Percentiles rank a stretch among this genome's conserved stretches.
Evolutionary conservation across 2,329 filamentous ascomycete species (phyloP).

Genomic region (Alternaria metachromatica): DNA sequence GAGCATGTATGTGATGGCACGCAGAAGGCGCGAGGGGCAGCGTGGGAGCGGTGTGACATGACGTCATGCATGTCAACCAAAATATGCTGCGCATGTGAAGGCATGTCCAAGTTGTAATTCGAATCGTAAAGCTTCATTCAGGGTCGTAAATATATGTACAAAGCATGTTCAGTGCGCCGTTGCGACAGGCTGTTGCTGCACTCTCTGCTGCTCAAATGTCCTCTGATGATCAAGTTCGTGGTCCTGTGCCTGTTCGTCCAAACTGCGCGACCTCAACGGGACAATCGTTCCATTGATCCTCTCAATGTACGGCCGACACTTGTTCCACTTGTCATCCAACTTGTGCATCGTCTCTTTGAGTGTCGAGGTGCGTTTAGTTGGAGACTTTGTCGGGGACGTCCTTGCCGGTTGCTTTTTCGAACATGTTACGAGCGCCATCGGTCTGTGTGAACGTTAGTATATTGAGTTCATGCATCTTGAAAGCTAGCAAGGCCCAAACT

Average conservation of each 20-base stretch:
- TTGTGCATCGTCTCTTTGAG: slow-evolving; percentile 6
- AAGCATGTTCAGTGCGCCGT: neutral
- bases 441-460: slow-evolving; percentile 40
- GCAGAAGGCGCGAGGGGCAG: neutral
- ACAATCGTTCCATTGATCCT: slow-evolving; percentile 20
- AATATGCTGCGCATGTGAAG: neutral
- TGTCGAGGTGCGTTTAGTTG: slow-evolving; percentile 44
- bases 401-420: slow-evolving; percentile 60
- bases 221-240: neutral
- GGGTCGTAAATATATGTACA: neutral
- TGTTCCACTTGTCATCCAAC: slow-evolving; percentile 17
- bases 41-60: neutral
- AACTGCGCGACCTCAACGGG: neutral
- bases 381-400: slow-evolving; percentile 58
- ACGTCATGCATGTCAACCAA: neutral
- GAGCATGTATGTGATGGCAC: neutral
- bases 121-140: neutral
- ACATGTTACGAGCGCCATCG: slow-evolving; percentile 56
- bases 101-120: neutral
- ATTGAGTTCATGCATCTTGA: neutral
- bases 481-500: neutral
- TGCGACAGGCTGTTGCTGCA: neutral
- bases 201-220: neutral
- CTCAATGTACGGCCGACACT: slow-evolving; percentile 19
- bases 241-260: neutral